A percentile compares a stretch with the other conserved stretches of the same genome.
phyloP scores from a whole-genome alignment of 257 asterid genomes.

The Primulina huaijiensis region DNA sequence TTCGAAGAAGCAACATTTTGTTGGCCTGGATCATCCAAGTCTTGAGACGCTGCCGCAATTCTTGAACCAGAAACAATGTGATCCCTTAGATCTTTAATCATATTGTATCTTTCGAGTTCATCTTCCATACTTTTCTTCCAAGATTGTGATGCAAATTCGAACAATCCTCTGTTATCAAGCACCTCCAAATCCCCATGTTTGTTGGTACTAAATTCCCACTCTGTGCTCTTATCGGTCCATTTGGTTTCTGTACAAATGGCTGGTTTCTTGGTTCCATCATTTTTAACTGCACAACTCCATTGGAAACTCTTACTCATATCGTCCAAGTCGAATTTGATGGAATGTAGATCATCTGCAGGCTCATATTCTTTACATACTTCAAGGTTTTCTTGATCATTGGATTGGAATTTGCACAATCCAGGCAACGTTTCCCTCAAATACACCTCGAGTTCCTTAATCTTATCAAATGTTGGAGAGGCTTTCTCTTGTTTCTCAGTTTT shows the following conservation, averaged over 20 bases:
- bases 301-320: conserved; percentile 48
- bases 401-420: conserved; percentile 31
- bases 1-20: conserved; percentile 35
- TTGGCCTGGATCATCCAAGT: conserved; percentile 37
- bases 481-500: conserved; percentile 34
- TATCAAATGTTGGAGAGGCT: conserved; percentile 64
- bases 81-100: conserved; percentile 84
- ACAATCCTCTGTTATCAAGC: conserved; percentile 34
- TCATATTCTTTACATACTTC: conserved; percentile 22
- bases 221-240: conserved; percentile 40
- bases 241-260: conserved; percentile 38
- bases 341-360: conserved; percentile 45
- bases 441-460: conserved; percentile 75
- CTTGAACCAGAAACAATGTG: conserved; percentile 68
- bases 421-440: conserved; percentile 82
- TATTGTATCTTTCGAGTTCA: conserved; percentile 76
- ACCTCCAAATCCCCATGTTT: conserved; percentile 35
- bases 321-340: conserved; percentile 55
- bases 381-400: conserved; percentile 27
- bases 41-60: conserved; percentile 45
- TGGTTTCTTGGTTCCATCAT: conserved; percentile 39
- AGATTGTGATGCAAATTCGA: conserved; percentile 48
- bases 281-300: conserved; percentile 46
- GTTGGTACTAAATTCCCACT: conserved; percentile 46
- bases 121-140: conserved; percentile 66